Conservation (phyloP, 139 green algal genomes). For the Dunaliella primolecta region DNA sequence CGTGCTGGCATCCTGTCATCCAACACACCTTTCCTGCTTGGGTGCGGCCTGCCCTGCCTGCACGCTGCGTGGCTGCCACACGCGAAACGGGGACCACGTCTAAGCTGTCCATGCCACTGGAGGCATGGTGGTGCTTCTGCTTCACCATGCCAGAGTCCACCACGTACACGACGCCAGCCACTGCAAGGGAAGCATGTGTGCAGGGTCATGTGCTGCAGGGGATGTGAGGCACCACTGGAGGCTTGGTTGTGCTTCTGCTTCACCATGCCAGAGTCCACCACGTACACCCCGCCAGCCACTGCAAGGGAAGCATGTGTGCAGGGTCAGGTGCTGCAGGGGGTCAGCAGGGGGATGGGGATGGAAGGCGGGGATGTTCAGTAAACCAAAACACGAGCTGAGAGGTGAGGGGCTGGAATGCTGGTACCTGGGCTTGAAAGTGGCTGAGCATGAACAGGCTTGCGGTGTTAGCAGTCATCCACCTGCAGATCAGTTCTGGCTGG, state of each 20-base stretch:
- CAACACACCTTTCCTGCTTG: slow-evolving; percentile 61
- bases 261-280: slow-evolving; percentile 84
- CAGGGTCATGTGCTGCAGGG: too few species aligned
- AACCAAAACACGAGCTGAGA: too few species aligned
- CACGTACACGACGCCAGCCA: slow-evolving; percentile 86
- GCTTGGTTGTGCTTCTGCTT: slow-evolving; percentile 94
- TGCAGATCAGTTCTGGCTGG: too few species aligned
- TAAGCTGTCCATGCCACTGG: slow-evolving; percentile 83
- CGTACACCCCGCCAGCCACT: slow-evolving; percentile 83
- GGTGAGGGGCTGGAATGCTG: too few species aligned
- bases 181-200: too few species aligned
- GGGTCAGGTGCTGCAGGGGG: too few species aligned
- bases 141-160: slow-evolving; percentile 90
- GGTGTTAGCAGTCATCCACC: too few species aligned
- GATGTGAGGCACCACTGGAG: too few species aligned
- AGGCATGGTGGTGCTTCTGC: slow-evolving; percentile 86
- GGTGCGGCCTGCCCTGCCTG: slow-evolving; percentile 85
- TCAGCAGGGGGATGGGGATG: too few species aligned
- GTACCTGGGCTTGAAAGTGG: too few species aligned
- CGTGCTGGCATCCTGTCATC: not conserved
- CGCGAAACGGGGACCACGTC: slow-evolving; percentile 76
- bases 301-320: not conserved
- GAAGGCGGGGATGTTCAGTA: too few species aligned
- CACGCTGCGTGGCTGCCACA: slow-evolving; percentile 87
- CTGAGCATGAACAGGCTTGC: too few species aligned